Conservation (phyloP, 2,329 filamentous ascomycete species). For the Penicillium crustosum region DNA sequence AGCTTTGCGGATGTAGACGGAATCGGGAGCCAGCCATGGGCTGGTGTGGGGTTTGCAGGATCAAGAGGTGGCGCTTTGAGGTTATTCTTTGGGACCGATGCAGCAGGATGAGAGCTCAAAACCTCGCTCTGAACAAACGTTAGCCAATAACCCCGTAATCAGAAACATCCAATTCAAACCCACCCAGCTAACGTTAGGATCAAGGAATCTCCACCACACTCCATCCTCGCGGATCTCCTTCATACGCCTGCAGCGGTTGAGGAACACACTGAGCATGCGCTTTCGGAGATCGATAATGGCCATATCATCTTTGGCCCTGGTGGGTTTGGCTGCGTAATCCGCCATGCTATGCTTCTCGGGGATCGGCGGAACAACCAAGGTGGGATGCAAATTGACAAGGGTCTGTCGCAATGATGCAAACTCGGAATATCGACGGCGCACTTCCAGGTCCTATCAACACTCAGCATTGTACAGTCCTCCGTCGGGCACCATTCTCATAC, state of each 20-base stretch:
- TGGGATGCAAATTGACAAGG: slow-evolving; percentile 87
- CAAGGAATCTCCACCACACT: slow-evolving; percentile 96
- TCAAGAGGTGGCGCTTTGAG: slow-evolving; percentile 94
- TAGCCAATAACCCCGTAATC: slow-evolving; percentile 26
- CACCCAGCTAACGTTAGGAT: slow-evolving; percentile 99
- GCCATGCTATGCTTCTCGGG: slow-evolving; percentile 99
- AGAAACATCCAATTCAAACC: slow-evolving; percentile 20
- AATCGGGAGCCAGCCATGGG: slow-evolving; percentile 82
- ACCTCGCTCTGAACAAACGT: slow-evolving; percentile 71
- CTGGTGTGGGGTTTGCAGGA: slow-evolving; percentile 84
- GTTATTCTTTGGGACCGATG: slow-evolving; percentile 89
- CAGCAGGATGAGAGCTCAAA: slow-evolving; percentile 84
- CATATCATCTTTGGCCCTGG: slow-evolving; percentile 94
- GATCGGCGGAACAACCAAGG: slow-evolving; percentile 91
- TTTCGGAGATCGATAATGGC: slow-evolving; percentile 96
- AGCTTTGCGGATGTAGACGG: slow-evolving; percentile 84
- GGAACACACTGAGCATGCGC: slow-evolving; percentile 92
- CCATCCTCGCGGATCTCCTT: slow-evolving; percentile 87
- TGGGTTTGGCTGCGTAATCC: slow-evolving; percentile 96
- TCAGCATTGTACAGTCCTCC: slow-evolving; percentile 6
- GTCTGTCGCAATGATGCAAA: slow-evolving; percentile 89
- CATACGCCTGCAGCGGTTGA: slow-evolving; percentile 93
- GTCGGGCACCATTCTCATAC: slow-evolving; percentile 52
- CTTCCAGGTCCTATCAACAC: slow-evolving; percentile 76
- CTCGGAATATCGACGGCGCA: slow-evolving; percentile 92